Evolutionary conservation across 176 grass and related monocot species (phyloP), one percentile per base, ranked within the genome.

Genomic region (Calamus simplicifolius): DNA sequence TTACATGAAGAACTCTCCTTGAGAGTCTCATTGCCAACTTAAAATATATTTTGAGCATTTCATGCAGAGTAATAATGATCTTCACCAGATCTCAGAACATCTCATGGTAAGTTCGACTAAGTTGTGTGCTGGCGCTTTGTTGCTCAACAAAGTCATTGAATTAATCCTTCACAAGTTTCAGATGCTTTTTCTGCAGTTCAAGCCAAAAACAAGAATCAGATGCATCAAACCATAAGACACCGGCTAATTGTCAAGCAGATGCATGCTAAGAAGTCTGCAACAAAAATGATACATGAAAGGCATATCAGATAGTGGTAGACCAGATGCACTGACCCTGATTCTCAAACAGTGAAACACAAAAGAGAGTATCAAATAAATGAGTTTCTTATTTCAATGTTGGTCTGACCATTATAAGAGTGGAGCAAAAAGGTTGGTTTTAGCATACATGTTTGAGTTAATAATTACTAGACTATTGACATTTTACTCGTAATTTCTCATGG

Each of bases 1-100:
- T 50, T 25, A 59, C 59, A 67, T 19, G 61, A 49, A 50, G 58
- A 53, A 25, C 75, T 85, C 57, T 87, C 61, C 69, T 75, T 97
- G 38, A 97, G 71, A 68, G 6, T 29, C 29, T 85, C 92, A 88
- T 82, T 26, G 92, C 49, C 28, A n/a, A 75, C 74, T 85, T 85
- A 59, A 97, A 97, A 74, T 91, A 85, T 63, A 88, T 97, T 43
- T 88, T 97, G 19, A n/a, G 87, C 92, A 82, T 97, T 97, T 27
- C 75, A 62, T 30, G 85, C 74, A 54, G 92, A 84, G 63, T 49
- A 56, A 35, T 88, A 75, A 55, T 97, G 87, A 18, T 51, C 82
- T 79, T 97, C 84, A 75, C 21, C 21, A 1, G 81, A 82, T 71
- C 17, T 69, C 61, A 54, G 74, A 97, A 78, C n/a, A 97, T 85